A percentile compares a stretch with the other conserved stretches of the same genome.
These are phyloP conservation scores for Exophiala phaeomuriformis DNA, from an alignment of 2,329 filamentous ascomycete species.

Conservation along the genomic window DNA sequence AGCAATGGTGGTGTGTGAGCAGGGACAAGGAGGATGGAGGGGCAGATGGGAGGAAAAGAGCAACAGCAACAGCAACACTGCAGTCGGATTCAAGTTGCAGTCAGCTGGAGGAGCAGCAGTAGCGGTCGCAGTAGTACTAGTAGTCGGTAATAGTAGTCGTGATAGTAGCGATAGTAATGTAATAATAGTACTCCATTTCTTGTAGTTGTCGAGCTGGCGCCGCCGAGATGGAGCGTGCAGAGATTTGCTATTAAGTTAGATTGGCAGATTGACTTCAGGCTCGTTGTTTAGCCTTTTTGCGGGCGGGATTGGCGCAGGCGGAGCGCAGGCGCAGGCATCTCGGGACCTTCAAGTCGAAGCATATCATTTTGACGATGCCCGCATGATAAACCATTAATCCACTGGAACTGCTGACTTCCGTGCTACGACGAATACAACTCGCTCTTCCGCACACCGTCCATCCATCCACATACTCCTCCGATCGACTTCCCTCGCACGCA, in stretches of 20 bases:
- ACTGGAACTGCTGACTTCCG: not conserved
- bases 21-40: slow-evolving; percentile 2
- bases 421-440: not conserved
- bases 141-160: too few relatives aligned
- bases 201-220: not conserved
- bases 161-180: too few relatives aligned
- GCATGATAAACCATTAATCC: not conserved
- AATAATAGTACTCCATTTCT: too few relatives aligned
- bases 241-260: slow-evolving; percentile 23
- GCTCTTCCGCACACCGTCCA: not conserved
- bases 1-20: slow-evolving; percentile 13
- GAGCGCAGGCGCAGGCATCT: not conserved
- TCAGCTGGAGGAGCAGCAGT: not conserved
- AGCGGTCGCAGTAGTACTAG: too few relatives aligned
- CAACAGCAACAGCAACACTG: not conserved
- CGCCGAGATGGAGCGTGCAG: slow-evolving; percentile 14
- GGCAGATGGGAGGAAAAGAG: not conserved
- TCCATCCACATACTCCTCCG: too few relatives aligned
- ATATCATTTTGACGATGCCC: not conserved
- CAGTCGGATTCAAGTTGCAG: not conserved
- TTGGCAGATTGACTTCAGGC: slow-evolving; percentile 1
- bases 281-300: slow-evolving; percentile 1
- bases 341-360: not conserved
- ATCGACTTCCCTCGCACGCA: too few relatives aligned
- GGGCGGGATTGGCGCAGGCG: not conserved